Evolutionary conservation across 1,139 yeast genomes (phyloP), one percentile per base, ranked within the genome.

Genomic region (Saccharomyces hybrid): DNA sequence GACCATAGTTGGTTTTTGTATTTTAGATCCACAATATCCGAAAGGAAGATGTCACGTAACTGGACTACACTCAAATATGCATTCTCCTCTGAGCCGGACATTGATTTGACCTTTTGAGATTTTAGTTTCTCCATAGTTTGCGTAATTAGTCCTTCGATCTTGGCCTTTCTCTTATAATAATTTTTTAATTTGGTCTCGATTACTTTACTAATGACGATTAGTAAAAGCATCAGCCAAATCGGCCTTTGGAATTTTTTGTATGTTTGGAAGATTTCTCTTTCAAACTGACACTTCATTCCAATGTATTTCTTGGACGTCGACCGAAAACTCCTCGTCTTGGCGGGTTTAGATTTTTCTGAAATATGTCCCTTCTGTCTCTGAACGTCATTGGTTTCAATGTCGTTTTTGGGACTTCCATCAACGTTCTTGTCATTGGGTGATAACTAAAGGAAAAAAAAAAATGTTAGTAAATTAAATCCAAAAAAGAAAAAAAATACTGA

Each of bases 291-390:
- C 56, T 75, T 77, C 57, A 84, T 68, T 54, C 84, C 78, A 68
- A 84, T 71, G 81, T 83, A 81, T 68, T 82, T 76, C 74, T 80
- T 73, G 77, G 90, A 83, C 77, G 81, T 78, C 74, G 91, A 85
- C 74, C 91, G 86, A 77, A 85, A 73, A 78, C 81, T 63, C 74
- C 77, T 70, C 75, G 44, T 38, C 44, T 38, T 38, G 44, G 12
- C 11, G 42, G 42, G 21, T 21, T 19, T 19, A 21, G 55, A 52
- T 59, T 60, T 51, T 59, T 64, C 51, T 59, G 60, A 68, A 67
- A 74, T 48, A 64, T 75, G 64, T 73, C 71, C 62, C 67, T 72
- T 58, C 69, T 69, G 56, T 55, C 62, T 61, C 59, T 71, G 69
- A 70, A 69, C 61, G 54, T 71, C 77, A 66, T 73, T 62, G 70